Base-by-base conservation (phyloP, 805 yeast species). In the Pichia californica region DNA sequence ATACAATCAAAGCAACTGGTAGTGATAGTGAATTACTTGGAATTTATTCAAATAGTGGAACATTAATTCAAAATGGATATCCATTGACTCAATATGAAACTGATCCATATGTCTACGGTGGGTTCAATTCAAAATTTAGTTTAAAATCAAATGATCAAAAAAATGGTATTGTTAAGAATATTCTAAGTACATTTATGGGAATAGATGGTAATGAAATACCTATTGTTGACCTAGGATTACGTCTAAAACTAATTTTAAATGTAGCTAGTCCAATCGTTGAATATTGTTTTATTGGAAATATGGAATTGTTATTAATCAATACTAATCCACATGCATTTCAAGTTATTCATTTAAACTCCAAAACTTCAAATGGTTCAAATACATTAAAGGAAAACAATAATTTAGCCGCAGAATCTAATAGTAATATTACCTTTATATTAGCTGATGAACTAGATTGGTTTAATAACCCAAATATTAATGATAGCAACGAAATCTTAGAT, bases 241-340 rank as follows among this genome's bases (percentile, higher is more conserved):
- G 69, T 11, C 49, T 64, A 31, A 61, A 61, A 41, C 43, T 64
- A 28, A 61, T 65, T n/a, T 47, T 65, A 31, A 63, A 62, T 46
- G 58, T 63, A 28, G 63, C 62, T 33, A 59, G 64, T 46, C 56
- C 57, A 3, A 44, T 63, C 36, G 45, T 53, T 16, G 68, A 63
- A 42, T 62, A 44, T 34, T 52, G 51, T 31, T 57, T 62, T 41
- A 39, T 54, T 14, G 44, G 46, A 5, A 52, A 56, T 41, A 53
- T 56, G 29, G 49, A 54, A 15, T 36, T 64, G 16, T 41, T 63
- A 31, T 45, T 63, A 28, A 58, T 62, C 15, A 59, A 59, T 36
- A 42, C 54, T 4, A 54, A 56, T 15, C 67, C 68, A 6, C 59
- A 56, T 40, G 64, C 66, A n/a, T 59, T 64, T 32, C 68, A 64